These are phyloP conservation scores for Sugiyamaella lignohabitans DNA, from an alignment of 805 yeast genomes.

Conservation along the genomic window DNA sequence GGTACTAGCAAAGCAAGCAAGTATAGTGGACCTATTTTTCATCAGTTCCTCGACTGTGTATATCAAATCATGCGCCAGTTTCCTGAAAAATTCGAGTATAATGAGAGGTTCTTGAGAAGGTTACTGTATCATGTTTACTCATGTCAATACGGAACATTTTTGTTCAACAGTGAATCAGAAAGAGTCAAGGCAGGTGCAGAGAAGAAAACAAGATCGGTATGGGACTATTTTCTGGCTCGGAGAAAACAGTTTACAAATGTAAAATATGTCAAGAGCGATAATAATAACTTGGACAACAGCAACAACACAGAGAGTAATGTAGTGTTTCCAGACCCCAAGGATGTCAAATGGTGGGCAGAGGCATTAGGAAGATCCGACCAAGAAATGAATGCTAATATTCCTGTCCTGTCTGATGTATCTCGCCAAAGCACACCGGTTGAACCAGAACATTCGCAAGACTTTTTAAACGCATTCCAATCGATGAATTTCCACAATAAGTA, in stretches of 20 bases:
- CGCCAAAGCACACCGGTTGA: constrained; percentile 3
- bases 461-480: constrained; percentile 1
- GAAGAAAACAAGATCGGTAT: constrained; percentile 63
- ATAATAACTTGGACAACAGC: too few species aligned
- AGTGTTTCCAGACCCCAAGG: constrained; percentile 54
- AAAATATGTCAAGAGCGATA: constrained; percentile 32
- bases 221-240: constrained; percentile 89
- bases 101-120: constrained; percentile 79
- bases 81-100: constrained; percentile 74
- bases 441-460: not conserved
- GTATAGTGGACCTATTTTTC: constrained; percentile 84
- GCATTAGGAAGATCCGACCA: constrained; percentile 69
- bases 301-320: constrained; percentile 31
- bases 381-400: constrained; percentile 43
- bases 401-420: not conserved
- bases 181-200: constrained; percentile 39
- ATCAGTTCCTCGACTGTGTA: constrained; percentile 86
- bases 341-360: constrained; percentile 85
- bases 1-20: constrained; percentile 30
- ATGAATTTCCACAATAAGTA: not conserved
- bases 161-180: constrained; percentile 69
- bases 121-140: constrained; percentile 83
- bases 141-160: constrained; percentile 90
- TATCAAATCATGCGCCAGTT: constrained; percentile 69
- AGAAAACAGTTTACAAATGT: constrained; percentile 59